These are phyloP conservation scores for Diaporthe ilicicola DNA, from an alignment of 2,329 filamentous ascomycete species.

Conservation along the genomic window DNA sequence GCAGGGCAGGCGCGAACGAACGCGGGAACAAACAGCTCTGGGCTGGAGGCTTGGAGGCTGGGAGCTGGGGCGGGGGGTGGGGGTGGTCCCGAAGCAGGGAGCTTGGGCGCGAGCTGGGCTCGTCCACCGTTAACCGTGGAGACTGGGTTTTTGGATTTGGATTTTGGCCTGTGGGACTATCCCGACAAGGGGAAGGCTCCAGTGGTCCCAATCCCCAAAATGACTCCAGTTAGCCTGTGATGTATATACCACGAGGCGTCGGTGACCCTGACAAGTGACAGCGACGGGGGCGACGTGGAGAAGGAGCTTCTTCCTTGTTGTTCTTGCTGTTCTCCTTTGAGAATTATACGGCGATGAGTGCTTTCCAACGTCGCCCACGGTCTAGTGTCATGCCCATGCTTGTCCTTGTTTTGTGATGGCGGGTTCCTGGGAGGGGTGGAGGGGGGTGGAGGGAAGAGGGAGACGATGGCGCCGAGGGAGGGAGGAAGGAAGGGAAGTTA, in stretches of 20 bases:
- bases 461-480: constrained; percentile 43
- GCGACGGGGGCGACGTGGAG: constrained; percentile 12
- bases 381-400: constrained; percentile 32
- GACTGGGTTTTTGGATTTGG: not conserved
- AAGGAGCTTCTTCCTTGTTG: not conserved
- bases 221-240: not conserved
- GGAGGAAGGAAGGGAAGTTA: constrained; percentile 30
- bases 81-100: not conserved
- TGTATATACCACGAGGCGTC: not conserved
- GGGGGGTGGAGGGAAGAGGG: constrained; percentile 26
- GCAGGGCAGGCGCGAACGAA: constrained; percentile 23
- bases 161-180: constrained; percentile 19
- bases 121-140: not conserved
- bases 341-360: constrained; percentile 23
- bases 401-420: constrained; percentile 12
- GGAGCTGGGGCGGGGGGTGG: not conserved
- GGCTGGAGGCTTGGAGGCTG: constrained; percentile 1
- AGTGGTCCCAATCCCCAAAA: not conserved
- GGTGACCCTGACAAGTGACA: not conserved
- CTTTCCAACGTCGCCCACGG: constrained; percentile 31
- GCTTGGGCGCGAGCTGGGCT: constrained; percentile 20
- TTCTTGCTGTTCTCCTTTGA: not conserved
- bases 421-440: constrained; percentile 25
- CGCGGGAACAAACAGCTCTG: constrained; percentile 20
- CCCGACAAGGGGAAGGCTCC: constrained; percentile 20